Percentiles rank a stretch among this genome's conserved stretches.
phyloP scores from a whole-genome alignment of 176 grass and related monocot genomes.

The Avena atlantica region DNA sequence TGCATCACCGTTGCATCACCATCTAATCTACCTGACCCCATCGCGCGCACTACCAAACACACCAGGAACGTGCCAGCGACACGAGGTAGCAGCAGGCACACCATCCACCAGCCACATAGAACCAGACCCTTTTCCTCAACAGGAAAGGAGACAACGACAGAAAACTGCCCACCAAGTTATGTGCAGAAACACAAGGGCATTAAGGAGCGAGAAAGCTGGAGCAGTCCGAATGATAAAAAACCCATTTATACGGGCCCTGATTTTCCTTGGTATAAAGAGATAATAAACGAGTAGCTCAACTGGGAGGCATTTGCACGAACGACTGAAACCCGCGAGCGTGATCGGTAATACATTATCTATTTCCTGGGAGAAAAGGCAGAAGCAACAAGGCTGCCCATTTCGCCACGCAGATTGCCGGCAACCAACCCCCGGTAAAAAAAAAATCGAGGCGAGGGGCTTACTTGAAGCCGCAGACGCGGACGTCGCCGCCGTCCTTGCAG shows the following conservation, averaged over 20 bases:
- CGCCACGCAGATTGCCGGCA: background rate
- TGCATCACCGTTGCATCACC: background rate
- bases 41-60: background rate
- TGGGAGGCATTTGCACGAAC: too few species aligned
- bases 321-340: too few species aligned
- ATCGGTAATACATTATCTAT: too few species aligned
- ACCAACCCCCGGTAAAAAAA: background rate
- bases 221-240: too few species aligned
- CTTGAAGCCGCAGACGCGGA: conserved; percentile 70
- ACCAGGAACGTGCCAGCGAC: background rate
- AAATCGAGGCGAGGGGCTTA: background rate
- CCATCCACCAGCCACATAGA: background rate
- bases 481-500: conserved; percentile 76
- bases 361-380: background rate
- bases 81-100: too few species aligned
- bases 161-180: background rate
- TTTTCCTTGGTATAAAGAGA: too few species aligned
- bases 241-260: too few species aligned
- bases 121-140: background rate
- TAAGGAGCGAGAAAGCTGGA: too few species aligned
- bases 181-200: background rate
- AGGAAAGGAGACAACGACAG: background rate
- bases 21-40: background rate
- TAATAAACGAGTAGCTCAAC: too few species aligned
- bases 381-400: background rate